Percentiles rank a stretch among this genome's conserved stretches.
These are phyloP conservation scores for Schwanniomyces pseudopolymorphus DNA, from an alignment of 805 yeast species.

Conservation along the genomic window DNA sequence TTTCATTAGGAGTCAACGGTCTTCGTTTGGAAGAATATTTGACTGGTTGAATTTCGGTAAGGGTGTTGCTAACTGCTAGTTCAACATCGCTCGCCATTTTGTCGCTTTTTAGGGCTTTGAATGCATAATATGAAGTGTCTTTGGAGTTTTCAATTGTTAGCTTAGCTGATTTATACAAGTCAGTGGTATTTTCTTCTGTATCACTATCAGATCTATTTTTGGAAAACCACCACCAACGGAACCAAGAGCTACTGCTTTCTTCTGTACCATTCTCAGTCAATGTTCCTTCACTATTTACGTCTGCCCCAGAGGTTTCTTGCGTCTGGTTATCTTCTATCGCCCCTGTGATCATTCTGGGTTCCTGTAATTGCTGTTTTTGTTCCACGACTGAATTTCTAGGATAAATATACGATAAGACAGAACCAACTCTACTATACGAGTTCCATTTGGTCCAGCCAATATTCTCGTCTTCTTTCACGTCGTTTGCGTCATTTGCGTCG, in stretches of 20 bases:
- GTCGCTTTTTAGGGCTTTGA: conserved; percentile 13
- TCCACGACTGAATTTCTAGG: conserved; percentile 1
- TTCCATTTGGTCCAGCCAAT: conserved; percentile 8
- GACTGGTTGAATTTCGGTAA: conserved; percentile 33
- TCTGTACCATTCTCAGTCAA: background rate
- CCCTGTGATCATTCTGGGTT: background rate
- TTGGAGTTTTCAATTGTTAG: conserved; percentile 29
- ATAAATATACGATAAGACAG: conserved; percentile 12
- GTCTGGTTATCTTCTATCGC: background rate
- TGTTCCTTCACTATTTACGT: background rate
- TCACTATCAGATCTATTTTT: conserved; percentile 13
- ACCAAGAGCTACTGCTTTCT: conserved; percentile 14
- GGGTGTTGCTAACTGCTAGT: conserved; percentile 35
- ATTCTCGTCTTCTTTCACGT: background rate
- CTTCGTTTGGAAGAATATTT: conserved; percentile 26
- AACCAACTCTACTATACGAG: conserved; percentile 5
- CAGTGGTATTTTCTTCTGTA: conserved; percentile 19
- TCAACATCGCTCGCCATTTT: conserved; percentile 17
- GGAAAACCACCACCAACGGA: conserved; percentile 22
- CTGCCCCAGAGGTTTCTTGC: background rate
- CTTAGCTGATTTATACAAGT: conserved; percentile 31
- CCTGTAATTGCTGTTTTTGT: background rate
- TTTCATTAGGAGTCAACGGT: conserved; percentile 36
- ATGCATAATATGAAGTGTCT: conserved; percentile 35
- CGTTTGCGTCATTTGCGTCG: background rate